Evolutionary conservation across 345 rosid species (phyloP).

Genomic region (Arabidopsis thaliana): DNA sequence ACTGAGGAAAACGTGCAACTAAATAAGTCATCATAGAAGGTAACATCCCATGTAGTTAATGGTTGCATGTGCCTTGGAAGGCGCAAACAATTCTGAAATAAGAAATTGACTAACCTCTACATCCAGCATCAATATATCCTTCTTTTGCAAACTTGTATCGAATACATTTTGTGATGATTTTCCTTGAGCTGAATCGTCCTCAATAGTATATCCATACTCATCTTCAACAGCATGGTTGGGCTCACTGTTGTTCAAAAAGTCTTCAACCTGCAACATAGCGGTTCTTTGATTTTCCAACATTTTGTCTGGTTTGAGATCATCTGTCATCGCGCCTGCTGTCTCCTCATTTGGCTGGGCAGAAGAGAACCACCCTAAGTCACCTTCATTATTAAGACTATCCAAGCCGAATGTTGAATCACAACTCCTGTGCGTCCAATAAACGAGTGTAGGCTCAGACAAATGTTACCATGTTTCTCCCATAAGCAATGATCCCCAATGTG

Average conservation of each 20-base stretch:
- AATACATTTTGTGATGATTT: conserved; percentile 27
- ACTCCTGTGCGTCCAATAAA: conserved; percentile 56
- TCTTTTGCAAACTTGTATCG: conserved; percentile 38
- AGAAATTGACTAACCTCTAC: conserved; percentile 56
- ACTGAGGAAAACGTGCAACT: conserved; percentile 11
- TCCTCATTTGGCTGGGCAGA: conserved; percentile 60
- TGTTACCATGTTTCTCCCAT: conserved; percentile 1
- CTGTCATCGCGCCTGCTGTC: conserved; percentile 54
- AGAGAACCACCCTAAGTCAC: conserved; percentile 74
- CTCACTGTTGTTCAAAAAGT: conserved; percentile 49
- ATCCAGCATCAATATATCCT: conserved; percentile 46
- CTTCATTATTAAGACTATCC: conserved; percentile 69
- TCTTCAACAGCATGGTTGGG: conserved; percentile 43
- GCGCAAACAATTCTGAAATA: neutral
- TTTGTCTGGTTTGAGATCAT: conserved; percentile 52
- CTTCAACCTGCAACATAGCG: conserved; percentile 46
- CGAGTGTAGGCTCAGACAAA: conserved; percentile 28
- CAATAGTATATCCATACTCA: conserved; percentile 41
- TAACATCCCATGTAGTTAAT: neutral
- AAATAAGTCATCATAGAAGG: conserved; percentile 18
- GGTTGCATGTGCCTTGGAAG: conserved; percentile 8
- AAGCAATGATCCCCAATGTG: conserved; percentile 3
- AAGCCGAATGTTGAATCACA: conserved; percentile 84
- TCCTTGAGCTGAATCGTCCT: conserved; percentile 45
- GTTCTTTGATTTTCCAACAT: conserved; percentile 49